Evolutionary conservation across 441 rosid species (phyloP).

Genomic region (Arabidopsis hybrid): DNA sequence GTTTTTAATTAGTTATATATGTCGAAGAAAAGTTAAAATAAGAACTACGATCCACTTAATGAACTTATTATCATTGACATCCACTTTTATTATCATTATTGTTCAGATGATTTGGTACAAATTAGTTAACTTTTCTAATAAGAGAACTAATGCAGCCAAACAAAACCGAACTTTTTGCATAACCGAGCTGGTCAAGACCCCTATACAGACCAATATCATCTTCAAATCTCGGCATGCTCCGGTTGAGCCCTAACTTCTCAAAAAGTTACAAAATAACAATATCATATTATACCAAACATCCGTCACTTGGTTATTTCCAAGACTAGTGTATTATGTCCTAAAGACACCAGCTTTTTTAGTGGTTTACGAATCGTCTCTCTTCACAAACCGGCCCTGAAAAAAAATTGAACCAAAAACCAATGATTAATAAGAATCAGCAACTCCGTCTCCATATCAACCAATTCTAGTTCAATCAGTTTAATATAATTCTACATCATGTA

Average conservation of each 20-base stretch:
- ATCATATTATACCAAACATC: slow-evolving; percentile 18
- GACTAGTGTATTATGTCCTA: slow-evolving; percentile 28
- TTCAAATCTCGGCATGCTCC: slow-evolving; percentile 33
- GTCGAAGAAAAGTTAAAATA: not conserved
- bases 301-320: slow-evolving; percentile 24
- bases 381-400: slow-evolving; percentile 46
- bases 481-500: not conserved
- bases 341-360: slow-evolving; percentile 17
- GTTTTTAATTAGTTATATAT: not conserved
- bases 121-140: slow-evolving; percentile 25
- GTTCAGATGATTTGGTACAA: slow-evolving; percentile 34
- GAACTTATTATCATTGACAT: not conserved
- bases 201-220: slow-evolving; percentile 38
- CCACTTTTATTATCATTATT: slow-evolving; percentile 4
- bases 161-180: slow-evolving; percentile 30
- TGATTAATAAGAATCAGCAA: slow-evolving; percentile 4
- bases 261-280: slow-evolving; percentile 6
- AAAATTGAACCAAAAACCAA: not conserved
- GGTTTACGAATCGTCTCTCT: slow-evolving; percentile 32
- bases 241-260: slow-evolving; percentile 17
- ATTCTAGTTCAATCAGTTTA: not conserved
- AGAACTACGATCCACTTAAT: slow-evolving; percentile 7
- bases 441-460: not conserved
- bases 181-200: slow-evolving; percentile 42
- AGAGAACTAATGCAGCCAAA: slow-evolving; percentile 18